Conservation (phyloP, 73 alveolate species). For the Blepharisma japonicum region DNA sequence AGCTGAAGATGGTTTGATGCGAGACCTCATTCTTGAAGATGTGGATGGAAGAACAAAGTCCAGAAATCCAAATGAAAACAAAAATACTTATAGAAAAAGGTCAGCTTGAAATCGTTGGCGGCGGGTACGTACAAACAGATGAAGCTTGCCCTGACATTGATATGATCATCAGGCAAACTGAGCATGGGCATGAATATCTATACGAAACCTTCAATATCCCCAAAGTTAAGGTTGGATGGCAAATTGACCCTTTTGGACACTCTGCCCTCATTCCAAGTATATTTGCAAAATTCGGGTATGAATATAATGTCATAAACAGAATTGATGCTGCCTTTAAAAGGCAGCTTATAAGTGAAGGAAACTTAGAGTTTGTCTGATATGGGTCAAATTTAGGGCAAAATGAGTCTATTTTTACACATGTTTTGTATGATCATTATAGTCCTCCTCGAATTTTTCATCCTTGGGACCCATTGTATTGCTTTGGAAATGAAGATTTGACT, state of each 20-base stretch:
- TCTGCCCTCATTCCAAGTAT: constrained; percentile 68
- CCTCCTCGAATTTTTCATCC: constrained; percentile 46
- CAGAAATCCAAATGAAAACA: constrained; percentile 17
- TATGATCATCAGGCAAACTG: constrained; percentile 76
- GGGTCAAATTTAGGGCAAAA: constrained; percentile 34
- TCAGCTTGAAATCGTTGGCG: constrained; percentile 72
- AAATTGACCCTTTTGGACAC: constrained; percentile 94
- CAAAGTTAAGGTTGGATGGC: constrained; percentile 85
- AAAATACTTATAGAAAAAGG: constrained; percentile 33
- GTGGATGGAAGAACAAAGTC: constrained; percentile 43
- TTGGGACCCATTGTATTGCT: constrained; percentile 2
- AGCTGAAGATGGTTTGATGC: constrained; percentile 27
- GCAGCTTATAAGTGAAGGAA: constrained; percentile 56
- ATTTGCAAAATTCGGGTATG: constrained; percentile 86
- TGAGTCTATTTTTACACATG: constrained; percentile 44
- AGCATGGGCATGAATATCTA: constrained; percentile 74
- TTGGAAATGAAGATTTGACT: neutral
- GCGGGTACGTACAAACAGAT: constrained; percentile 93
- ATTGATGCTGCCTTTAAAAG: constrained; percentile 74
- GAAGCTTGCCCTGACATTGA: constrained; percentile 88
- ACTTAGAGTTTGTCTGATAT: constrained; percentile 86
- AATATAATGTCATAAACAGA: constrained; percentile 83
- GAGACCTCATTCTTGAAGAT: constrained; percentile 42
- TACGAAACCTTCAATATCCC: constrained; percentile 56
- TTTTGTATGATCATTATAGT: constrained; percentile 43